Conservation (phyloP, 495 filamentous ascomycete species). For the Podospora anserina region DNA sequence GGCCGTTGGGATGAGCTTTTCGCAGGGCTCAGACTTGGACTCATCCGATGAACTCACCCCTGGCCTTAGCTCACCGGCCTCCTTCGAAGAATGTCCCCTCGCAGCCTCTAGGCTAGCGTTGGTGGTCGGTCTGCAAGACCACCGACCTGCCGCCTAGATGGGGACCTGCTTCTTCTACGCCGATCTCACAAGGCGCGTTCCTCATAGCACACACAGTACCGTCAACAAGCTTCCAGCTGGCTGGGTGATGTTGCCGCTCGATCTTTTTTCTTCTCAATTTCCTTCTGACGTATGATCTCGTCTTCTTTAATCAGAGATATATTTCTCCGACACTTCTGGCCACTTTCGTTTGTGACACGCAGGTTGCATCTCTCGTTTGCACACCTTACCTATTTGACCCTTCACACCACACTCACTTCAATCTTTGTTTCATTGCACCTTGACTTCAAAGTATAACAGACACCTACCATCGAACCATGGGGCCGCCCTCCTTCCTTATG, state of each 20-base stretch:
- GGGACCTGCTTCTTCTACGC: slow-evolving; percentile 1
- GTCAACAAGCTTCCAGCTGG: slow-evolving; percentile 10
- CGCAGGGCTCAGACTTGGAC: neutral
- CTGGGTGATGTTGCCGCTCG: slow-evolving; percentile 9
- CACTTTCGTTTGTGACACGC: neutral
- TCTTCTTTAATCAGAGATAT: neutral
- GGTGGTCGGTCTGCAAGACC: slow-evolving; percentile 1
- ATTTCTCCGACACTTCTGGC: neutral
- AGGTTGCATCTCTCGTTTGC: slow-evolving; percentile 5
- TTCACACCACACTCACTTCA: neutral
- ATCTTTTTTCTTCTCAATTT: slow-evolving; percentile 2
- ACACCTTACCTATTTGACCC: neutral
- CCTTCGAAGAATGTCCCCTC: neutral
- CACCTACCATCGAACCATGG: neutral
- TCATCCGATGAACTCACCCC: neutral
- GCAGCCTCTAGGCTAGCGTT: neutral
- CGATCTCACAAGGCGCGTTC: slow-evolving; percentile 8
- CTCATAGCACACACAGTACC: neutral
- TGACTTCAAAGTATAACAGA: neutral
- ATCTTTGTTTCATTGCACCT: neutral
- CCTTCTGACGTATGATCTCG: slow-evolving; percentile 9
- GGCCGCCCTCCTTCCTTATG: neutral
- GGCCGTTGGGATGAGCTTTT: neutral
- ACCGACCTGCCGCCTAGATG: neutral
- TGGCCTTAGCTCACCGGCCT: neutral